Evolutionary conservation across 2,329 filamentous ascomycete genomes (phyloP), one percentile per base, ranked within the genome.

Genomic region (Alternaria consortialis): DNA sequence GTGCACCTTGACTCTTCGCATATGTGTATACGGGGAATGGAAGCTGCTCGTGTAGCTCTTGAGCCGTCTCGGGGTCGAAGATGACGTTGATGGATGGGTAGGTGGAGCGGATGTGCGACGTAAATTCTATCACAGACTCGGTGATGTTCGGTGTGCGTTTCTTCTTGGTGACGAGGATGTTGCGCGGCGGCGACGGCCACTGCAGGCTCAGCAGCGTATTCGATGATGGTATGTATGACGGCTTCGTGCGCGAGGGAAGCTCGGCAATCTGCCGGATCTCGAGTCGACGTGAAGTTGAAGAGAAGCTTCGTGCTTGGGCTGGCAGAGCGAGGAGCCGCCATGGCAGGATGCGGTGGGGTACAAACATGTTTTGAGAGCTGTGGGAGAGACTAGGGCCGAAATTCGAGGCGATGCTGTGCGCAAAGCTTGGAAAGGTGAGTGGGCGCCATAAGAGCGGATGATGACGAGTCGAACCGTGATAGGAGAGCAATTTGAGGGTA

Each of bases 71-170:
- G 3, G 86, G 88, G 79, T 98, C 95, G 68, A 98, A 89, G 11
- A 98, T 87, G 50, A 98, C 84, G 71, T 92, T 91, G 64, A 94
- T 87, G 53, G 87, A 87, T 1, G 93, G 90, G 77, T 98, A 97
- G 60, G 92, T 92, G 63, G 84, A 84, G 68, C 89, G 87, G 60
- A 97, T 86, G 78, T 98, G 91, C 74, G 84, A 83, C 43, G 83
- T 83, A 71, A 88, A 88, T 69, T 88, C 86, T 60, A 88, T 73
- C 37, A 89, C 76, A 2, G 86, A 85, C 13, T 82, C 77, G 29
- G 85, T 87, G 53, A 88, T 85, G 29, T 79, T 78, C 2, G 83
- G 80, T 3, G 86, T 85, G 65, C 85, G 82, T 64, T 88, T 84
- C 75, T 92, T 92, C 76, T 89, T 89, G 46, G 91, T 85, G 57